A percentile compares a stretch with the other conserved stretches of the same genome.
Evolutionary conservation across 1,284 basidiomycete genomes (phyloP).

Genomic region (Pseudozyma hubeiensis): DNA sequence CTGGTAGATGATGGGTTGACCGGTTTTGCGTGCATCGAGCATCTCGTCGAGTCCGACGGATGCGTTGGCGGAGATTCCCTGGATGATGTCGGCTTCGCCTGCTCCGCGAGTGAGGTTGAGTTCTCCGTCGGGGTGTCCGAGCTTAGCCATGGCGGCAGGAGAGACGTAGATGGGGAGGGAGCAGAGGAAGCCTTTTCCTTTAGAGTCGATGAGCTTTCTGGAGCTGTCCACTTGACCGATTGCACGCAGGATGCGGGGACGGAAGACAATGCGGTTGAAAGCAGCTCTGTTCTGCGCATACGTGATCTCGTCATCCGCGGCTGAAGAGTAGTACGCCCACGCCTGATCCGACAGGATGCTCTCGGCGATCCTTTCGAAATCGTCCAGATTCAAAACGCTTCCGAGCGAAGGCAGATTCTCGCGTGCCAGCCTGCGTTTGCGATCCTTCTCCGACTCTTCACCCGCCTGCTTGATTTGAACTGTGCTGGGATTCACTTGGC

Average conservation of each 20-base stretch:
- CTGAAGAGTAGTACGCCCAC: slow-evolving; percentile 68
- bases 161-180: slow-evolving; percentile 75
- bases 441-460: slow-evolving; percentile 43
- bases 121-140: slow-evolving; percentile 92
- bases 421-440: slow-evolving; percentile 35
- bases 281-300: slow-evolving; percentile 79
- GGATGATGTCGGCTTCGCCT: slow-evolving; percentile 79
- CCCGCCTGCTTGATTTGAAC: slow-evolving; percentile 43
- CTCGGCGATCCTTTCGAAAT: slow-evolving; percentile 77
- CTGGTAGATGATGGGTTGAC: slow-evolving; percentile 72
- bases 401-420: slow-evolving; percentile 75
- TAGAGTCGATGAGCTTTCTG: slow-evolving; percentile 31
- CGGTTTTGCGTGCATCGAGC: slow-evolving; percentile 73
- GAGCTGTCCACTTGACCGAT: slow-evolving; percentile 82
- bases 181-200: slow-evolving; percentile 20
- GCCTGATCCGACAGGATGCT: slow-evolving; percentile 61
- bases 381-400: slow-evolving; percentile 85
- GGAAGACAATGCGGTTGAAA: slow-evolving; percentile 93
- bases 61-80: slow-evolving; percentile 88
- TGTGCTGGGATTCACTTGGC: slow-evolving; percentile 56
- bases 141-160: slow-evolving; percentile 86
- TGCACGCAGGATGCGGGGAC: slow-evolving; percentile 88
- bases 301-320: slow-evolving; percentile 72
- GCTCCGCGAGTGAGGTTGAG: slow-evolving; percentile 85
- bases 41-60: slow-evolving; percentile 82